Conservation (phyloP, 2,329 filamentous ascomycete genomes). For the Celoporthe dispersa region DNA sequence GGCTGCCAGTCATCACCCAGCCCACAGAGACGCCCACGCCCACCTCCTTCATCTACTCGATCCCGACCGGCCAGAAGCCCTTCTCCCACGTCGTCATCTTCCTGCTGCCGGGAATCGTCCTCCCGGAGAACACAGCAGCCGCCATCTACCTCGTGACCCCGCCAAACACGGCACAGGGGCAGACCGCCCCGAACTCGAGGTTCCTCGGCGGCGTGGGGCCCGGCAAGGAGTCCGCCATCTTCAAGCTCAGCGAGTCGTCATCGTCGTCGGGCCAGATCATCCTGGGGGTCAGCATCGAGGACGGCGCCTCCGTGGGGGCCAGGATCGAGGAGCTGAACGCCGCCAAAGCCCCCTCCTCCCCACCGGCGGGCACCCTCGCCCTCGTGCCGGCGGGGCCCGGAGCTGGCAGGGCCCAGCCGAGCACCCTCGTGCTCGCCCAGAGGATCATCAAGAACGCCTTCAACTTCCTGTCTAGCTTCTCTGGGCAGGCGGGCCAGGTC, state of each 20-base stretch:
- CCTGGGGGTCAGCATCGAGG: conserved; percentile 83
- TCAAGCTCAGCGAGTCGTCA: conserved; percentile 64
- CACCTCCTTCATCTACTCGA: conserved; percentile 61
- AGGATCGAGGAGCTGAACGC: conserved; percentile 66
- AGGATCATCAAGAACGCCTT: conserved; percentile 96
- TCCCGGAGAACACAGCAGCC: conserved; percentile 79
- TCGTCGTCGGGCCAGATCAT: conserved; percentile 57
- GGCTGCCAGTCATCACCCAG: conserved; percentile 59
- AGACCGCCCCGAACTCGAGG: conserved; percentile 63
- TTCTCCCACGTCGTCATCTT: conserved; percentile 90
- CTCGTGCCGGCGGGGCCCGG: conserved; percentile 33
- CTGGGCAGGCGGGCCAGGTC: conserved; percentile 63
- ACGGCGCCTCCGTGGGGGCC: conserved; percentile 70
- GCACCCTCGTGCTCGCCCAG: conserved; percentile 84
- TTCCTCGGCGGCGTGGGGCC: conserved; percentile 89
- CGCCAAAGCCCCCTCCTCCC: conserved; percentile 37
- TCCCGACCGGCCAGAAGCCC: conserved; percentile 49
- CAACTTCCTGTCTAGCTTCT: conserved; percentile 92
- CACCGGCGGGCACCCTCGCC: conserved; percentile 29
- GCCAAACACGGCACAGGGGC: conserved; percentile 42
- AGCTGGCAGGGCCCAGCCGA: conserved; percentile 45
- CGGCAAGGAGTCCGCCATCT: conserved; percentile 90
- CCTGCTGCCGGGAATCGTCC: conserved; percentile 74
- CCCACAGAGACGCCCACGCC: conserved; percentile 58
- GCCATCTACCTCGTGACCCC: conserved; percentile 81